Base-by-base conservation (phyloP, 495 filamentous ascomycete species). In the Neurospora tetrasperma region DNA sequence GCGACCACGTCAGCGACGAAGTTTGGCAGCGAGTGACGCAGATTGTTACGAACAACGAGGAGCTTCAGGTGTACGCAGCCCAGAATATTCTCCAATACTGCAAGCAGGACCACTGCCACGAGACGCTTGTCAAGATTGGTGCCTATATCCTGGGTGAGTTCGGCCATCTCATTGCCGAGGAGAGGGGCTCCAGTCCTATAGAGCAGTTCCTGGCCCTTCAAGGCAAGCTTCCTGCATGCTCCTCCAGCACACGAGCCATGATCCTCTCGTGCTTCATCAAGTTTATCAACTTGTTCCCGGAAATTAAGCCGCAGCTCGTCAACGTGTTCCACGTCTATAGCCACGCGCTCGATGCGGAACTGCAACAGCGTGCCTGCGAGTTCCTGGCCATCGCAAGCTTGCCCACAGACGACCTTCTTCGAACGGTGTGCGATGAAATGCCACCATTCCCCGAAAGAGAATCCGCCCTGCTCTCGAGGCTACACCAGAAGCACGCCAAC, bases 21-120 rank as follows among this genome's bases (percentile, higher is more conserved):
- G 96, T 99, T 35, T 99, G 96, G 96, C 96, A 99, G 75, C 90
- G 96, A 75, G 94, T 99, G 71, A 98, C 97, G 75, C 96, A 98
- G 81, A 98, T 99, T 76, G 94, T 99, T 73, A 98, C 96, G 44
- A 99, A 99, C 83, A 99, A 99, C 82, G 96, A 99, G 79, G 94
- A 97, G 80, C 86, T 99, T 46, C 96, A 99, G 83, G 91, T 96
- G 2, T 99, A 99, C 81, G 96, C 96, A 0, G 95, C 95, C 11
- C 92, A 96, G 77, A 96, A 94, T 74, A 94, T 94, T 41, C 84
- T 99, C 10, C 89, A 92, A 69, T 96, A 98, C 77, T 83, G 96
- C 77, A 97, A 98, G 81, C 90, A 89, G 18, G 94, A 97, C 77
- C 90, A 92, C 77, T 97, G 94, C 81, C 96, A 99, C 77, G 96